These are phyloP conservation scores for Xylariaceae sp. DNA, from an alignment of 2,329 filamentous ascomycete species.

Conservation along the genomic window DNA sequence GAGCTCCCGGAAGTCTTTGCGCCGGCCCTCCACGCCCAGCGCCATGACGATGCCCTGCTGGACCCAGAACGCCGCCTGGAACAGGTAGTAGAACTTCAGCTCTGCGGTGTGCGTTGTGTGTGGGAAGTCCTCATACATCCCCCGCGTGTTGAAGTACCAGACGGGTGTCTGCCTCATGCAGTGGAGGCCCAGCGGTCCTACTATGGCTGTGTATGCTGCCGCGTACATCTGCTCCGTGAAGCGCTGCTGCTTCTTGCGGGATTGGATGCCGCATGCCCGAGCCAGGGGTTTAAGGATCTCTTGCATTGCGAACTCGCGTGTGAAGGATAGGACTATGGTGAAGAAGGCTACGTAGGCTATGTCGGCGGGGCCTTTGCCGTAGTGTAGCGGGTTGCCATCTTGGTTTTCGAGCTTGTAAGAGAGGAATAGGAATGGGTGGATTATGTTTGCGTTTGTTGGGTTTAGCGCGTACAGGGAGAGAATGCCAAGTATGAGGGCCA, in stretches of 20 bases:
- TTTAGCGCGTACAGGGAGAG: constrained; percentile 57
- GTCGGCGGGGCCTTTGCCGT: constrained; percentile 66
- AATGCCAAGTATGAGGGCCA: constrained; percentile 52
- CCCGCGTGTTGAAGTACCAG: constrained; percentile 70
- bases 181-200: constrained; percentile 64
- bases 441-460: constrained; percentile 60
- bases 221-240: constrained; percentile 78
- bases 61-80: constrained; percentile 70
- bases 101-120: constrained; percentile 60
- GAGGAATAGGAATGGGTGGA: constrained; percentile 63
- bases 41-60: constrained; percentile 69
- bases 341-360: constrained; percentile 70
- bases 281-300: constrained; percentile 62
- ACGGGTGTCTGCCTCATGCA: constrained; percentile 66
- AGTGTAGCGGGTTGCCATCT: constrained; percentile 42
- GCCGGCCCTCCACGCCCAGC: constrained; percentile 64
- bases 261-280: constrained; percentile 53
- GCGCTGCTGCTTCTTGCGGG: constrained; percentile 59
- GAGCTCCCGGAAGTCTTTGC: constrained; percentile 72
- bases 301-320: constrained; percentile 72
- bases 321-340: constrained; percentile 66
- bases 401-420: constrained; percentile 56
- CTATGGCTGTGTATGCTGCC: constrained; percentile 64
- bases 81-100: constrained; percentile 72
- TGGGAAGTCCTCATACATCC: constrained; percentile 67